Evolutionary conservation across 345 rosid genomes (phyloP).

Genomic region (Hibiscus syriacus): DNA sequence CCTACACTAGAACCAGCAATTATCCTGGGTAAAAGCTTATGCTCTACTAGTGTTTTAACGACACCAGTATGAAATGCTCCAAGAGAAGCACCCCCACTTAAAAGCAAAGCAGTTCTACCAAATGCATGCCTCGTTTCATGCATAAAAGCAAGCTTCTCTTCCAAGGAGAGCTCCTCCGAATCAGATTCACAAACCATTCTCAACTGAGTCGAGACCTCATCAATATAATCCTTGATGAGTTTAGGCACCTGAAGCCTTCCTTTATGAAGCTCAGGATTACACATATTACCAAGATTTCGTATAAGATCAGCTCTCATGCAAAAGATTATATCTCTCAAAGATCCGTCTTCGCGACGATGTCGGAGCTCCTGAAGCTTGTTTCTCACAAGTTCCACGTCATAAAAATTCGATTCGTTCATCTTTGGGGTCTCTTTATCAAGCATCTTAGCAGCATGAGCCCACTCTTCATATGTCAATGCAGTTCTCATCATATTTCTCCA

Average conservation of each 20-base stretch:
- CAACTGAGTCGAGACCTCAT: constrained; percentile 85
- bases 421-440: constrained; percentile 76
- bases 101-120: constrained; percentile 92
- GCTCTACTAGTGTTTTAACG: constrained; percentile 81
- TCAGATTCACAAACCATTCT: constrained; percentile 86
- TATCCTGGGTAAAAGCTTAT: constrained; percentile 83
- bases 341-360: constrained; percentile 81
- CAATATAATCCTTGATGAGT: constrained; percentile 86
- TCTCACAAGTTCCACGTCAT: constrained; percentile 81
- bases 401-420: constrained; percentile 68
- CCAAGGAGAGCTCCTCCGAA: constrained; percentile 80
- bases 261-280: constrained; percentile 94
- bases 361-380: constrained; percentile 82
- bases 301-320: constrained; percentile 95
- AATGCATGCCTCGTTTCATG: constrained; percentile 96
- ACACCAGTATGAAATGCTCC: constrained; percentile 92
- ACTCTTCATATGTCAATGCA: constrained; percentile 88
- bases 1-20: constrained; percentile 98
- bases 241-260: constrained; percentile 94
- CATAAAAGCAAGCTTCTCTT: constrained; percentile 90
- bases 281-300: constrained; percentile 95
- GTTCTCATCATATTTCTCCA: constrained; percentile 97
- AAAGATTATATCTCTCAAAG: constrained; percentile 82
- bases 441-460: constrained; percentile 99
- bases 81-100: constrained; percentile 97